phyloP scores from a whole-genome alignment of 805 yeast genomes.

The Pichia ethanolica region DNA sequence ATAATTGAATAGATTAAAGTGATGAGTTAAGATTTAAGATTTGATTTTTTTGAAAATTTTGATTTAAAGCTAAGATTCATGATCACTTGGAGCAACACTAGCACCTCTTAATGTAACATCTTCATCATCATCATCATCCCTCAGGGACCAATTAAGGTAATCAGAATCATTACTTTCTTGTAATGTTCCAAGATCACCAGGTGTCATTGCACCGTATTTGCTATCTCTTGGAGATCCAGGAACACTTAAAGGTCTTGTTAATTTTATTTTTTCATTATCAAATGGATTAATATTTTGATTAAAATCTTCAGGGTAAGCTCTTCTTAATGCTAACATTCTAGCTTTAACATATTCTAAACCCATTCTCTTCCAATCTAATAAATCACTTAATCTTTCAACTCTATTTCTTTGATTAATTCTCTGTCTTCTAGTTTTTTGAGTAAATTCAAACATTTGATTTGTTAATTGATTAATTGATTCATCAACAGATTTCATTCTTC shows the following conservation, averaged over 20 bases:
- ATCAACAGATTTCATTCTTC: conserved; percentile 86
- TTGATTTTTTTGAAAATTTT: no score
- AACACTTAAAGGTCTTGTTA: conserved; percentile 89
- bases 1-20: no score
- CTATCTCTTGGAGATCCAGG: conserved; percentile 91
- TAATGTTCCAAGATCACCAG: conserved; percentile 94
- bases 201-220: conserved; percentile 68
- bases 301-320: conserved; percentile 89
- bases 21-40: no score
- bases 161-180: conserved; percentile 88
- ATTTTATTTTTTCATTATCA: conserved; percentile 47
- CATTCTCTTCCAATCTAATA: conserved; percentile 97
- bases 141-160: conserved; percentile 53
- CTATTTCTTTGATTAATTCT: conserved; percentile 96
- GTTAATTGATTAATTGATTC: conserved; percentile 88
- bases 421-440: conserved; percentile 87
- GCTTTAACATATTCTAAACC: conserved; percentile 95
- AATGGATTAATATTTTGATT: conserved; percentile 36
- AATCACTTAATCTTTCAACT: conserved; percentile 87
- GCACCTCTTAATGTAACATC: conserved; percentile 31
- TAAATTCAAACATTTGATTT: conserved; percentile 83
- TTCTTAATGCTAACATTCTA: conserved; percentile 78
- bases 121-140: conserved; percentile 37
- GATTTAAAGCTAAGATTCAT: conserved; percentile 3
- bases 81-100: conserved; percentile 31